Conservation (phyloP, 2,329 filamentous ascomycete genomes). For the Aspergillus tanneri region DNA sequence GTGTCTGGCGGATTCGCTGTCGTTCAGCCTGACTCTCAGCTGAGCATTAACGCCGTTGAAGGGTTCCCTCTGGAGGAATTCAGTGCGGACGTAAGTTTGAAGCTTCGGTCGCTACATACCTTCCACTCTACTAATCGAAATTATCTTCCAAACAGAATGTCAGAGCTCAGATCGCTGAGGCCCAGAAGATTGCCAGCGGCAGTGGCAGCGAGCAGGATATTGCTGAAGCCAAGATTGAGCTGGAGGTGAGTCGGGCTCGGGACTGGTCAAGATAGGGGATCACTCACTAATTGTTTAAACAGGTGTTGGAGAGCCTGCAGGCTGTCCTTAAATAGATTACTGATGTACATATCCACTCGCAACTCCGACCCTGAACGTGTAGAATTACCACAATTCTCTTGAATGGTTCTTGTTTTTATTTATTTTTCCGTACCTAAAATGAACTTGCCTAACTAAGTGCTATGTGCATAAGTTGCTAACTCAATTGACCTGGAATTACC, state of each 20-base stretch:
- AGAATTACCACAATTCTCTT: conserved; percentile 42
- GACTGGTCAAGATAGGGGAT: not conserved
- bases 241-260: conserved; percentile 68
- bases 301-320: conserved; percentile 53
- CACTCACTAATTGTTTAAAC: conserved; percentile 17
- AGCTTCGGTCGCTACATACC: not conserved
- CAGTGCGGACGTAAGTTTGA: conserved; percentile 67
- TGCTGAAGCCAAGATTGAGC: conserved; percentile 97
- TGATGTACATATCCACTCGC: conserved; percentile 43
- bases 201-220: conserved; percentile 94
- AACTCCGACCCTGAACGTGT: conserved; percentile 35
- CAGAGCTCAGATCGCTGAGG: conserved; percentile 85
- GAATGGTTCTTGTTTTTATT: conserved; percentile 16
- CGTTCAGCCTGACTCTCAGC: conserved; percentile 87
- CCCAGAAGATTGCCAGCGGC: conserved; percentile 89
- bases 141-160: conserved; percentile 58
- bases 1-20: conserved; percentile 96
- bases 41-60: conserved; percentile 99
- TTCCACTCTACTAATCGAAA: conserved; percentile 6
- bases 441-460: not conserved
- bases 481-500: not conserved
- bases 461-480: not conserved
- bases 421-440: conserved; percentile 19
- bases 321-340: conserved; percentile 48
- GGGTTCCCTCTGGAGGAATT: conserved; percentile 94